Evolutionary conservation across 2,329 filamentous ascomycete species (phyloP).

Genomic region (Monilinia fructicola): DNA sequence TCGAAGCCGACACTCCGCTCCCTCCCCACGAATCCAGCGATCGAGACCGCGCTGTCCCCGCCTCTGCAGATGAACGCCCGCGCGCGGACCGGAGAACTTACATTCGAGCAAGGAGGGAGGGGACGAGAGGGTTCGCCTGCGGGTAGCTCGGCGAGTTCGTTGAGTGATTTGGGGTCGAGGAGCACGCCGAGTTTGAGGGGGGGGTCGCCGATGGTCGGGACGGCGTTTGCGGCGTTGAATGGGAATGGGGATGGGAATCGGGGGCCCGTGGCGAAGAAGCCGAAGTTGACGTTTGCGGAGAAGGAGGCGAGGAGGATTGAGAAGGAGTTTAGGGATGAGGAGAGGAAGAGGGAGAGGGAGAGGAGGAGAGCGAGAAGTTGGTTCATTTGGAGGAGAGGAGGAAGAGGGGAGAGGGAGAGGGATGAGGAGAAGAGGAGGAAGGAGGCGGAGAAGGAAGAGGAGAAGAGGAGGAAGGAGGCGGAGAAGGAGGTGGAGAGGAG

Average conservation of each 20-base stretch:
- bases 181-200: conserved; percentile 28
- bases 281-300: conserved; percentile 36
- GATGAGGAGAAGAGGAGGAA: conserved; percentile 41
- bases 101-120: neutral
- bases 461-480: conserved; percentile 42
- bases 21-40: neutral
- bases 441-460: conserved; percentile 45
- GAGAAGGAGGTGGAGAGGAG: conserved; percentile 35
- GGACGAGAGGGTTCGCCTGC: conserved; percentile 28
- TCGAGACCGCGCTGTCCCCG: neutral
- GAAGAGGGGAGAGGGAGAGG: conserved; percentile 42
- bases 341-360: conserved; percentile 39
- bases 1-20: neutral
- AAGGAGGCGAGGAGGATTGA: conserved; percentile 43
- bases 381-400: conserved; percentile 39
- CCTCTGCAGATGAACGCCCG: too few species aligned
- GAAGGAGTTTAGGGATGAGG: conserved; percentile 36
- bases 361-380: conserved; percentile 40
- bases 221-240: conserved; percentile 31
- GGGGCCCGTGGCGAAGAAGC: conserved; percentile 34
- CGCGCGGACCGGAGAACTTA: too few species aligned
- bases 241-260: conserved; percentile 25
- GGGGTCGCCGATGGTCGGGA: conserved; percentile 13
- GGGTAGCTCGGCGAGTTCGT: conserved; percentile 29
- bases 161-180: conserved; percentile 31